Percentiles rank a stretch among this genome's conserved stretches.
phyloP scores from a whole-genome alignment of 352 stramenopile species.

The Phytopythium helicoides region DNA sequence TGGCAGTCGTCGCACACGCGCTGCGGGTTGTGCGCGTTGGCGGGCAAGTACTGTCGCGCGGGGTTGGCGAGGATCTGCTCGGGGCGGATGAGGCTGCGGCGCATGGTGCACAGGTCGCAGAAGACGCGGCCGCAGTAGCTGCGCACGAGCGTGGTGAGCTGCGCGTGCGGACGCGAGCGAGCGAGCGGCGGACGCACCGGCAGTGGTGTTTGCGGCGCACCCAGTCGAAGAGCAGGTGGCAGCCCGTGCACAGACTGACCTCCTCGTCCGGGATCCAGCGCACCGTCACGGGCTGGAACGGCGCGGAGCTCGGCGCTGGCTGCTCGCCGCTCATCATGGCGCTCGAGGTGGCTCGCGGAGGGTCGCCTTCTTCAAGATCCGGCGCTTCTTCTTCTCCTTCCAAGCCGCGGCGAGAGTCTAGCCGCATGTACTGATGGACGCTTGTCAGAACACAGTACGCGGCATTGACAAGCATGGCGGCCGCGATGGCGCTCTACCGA shows the following conservation, averaged over 20 bases:
- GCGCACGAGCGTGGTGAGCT: neutral
- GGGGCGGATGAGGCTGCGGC: conserved; percentile 67
- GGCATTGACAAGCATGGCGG: neutral
- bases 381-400: neutral
- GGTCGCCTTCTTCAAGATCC: neutral
- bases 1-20: conserved; percentile 82
- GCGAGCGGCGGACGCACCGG: conserved; percentile 23
- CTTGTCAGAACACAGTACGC: too few species aligned
- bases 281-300: conserved; percentile 52
- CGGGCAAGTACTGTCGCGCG: conserved; percentile 68
- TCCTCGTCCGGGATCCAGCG: conserved; percentile 83
- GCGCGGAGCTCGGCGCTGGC: conserved; percentile 2
- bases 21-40: conserved; percentile 82
- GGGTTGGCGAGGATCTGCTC: conserved; percentile 76
- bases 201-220: conserved; percentile 90
- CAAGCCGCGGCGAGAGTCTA: too few species aligned
- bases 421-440: too few species aligned
- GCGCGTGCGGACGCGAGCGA: neutral
- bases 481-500: conserved; percentile 38
- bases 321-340: conserved; percentile 6
- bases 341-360: neutral
- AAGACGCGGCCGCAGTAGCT: conserved; percentile 79
- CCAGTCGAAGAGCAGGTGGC: conserved; percentile 86
- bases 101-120: conserved; percentile 68
- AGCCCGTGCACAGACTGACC: conserved; percentile 73